Evolutionary conservation across 768 basidiomycete species (phyloP), one percentile per base, ranked within the genome.

Genomic region (Xerocomus spinulosus): DNA sequence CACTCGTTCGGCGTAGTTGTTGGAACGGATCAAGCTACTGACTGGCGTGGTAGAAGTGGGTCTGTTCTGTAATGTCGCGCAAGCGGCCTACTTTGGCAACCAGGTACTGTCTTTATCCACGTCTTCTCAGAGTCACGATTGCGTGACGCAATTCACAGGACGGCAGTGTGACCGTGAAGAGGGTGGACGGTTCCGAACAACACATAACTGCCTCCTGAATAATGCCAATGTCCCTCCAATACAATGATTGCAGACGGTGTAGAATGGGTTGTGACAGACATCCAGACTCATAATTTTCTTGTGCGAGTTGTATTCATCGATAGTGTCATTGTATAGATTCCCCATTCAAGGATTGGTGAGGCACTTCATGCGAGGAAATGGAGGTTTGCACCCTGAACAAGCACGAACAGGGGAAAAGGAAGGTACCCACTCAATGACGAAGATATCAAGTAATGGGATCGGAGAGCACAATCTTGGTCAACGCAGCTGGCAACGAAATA

Each of bases 11-110:
- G 41, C 24, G 12, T 61, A 94, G 89, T 74, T 97, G 15, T 71
- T 95, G 71, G 67, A 73, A 14, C 74, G 77, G 51, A 86, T 98
- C 61, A 98, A 97, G 74, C 80, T 95, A 78, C 76, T 98, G 50
- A 98, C 95, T 3, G 96, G 96, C 38, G 92, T 97, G 20, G 91
- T 98, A n/a, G 96, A 99, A 67, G 96, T 97, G 28, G 96, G 96
- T 1, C 68, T 99, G n/a, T 98, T 99, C 72, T 93, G 91, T 63
- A 74, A 82, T 45, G 85, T 96, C 77, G 93, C 88, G 5, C 80
- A 84, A 62, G 93, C 93, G 1, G 95, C 94, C n/a, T 98, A 97
- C 73, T 99, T 98, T 67, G 91, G 91, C 17, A 92, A 92, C 55
- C 74, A 81, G 70, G 89, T 87, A 36, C 37, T 70, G 60, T 44